A percentile compares a stretch with the other conserved stretches of the same genome.
Conservation (phyloP, 805 yeast species). For the Schwanniomyces polymorphus region DNA sequence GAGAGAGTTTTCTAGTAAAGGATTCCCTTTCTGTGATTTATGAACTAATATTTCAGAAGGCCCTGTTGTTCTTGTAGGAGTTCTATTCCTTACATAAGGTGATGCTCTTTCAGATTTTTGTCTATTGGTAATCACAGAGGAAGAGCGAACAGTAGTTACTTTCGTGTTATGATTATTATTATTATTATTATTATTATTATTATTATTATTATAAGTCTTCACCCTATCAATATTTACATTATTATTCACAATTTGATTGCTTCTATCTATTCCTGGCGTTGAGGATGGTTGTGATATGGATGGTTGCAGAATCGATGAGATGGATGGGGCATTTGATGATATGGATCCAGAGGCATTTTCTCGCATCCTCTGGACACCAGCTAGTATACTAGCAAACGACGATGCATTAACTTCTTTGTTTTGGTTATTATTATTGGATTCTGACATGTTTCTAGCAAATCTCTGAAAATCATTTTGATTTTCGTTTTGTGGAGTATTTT, state of each 20-base stretch:
- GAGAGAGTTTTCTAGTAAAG: constrained; percentile 50
- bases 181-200: neutral
- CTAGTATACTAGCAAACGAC: constrained; percentile 69
- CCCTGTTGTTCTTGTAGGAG: constrained; percentile 7
- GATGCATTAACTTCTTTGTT: constrained; percentile 45
- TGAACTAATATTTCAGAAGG: constrained; percentile 48
- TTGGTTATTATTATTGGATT: neutral
- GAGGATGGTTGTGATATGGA: neutral
- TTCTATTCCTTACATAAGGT: constrained; percentile 1
- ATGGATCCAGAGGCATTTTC: constrained; percentile 25
- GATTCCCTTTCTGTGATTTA: constrained; percentile 71
- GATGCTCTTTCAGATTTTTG: neutral
- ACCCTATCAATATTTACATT: neutral
- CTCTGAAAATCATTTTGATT: neutral
- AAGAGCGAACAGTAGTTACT: neutral
- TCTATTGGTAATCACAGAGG: neutral
- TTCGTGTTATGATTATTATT: neutral
- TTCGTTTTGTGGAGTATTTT: neutral
- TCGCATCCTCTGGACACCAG: constrained; percentile 64
- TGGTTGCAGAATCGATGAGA: neutral
- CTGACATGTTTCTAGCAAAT: neutral
- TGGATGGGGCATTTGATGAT: neutral
- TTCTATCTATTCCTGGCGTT: neutral
- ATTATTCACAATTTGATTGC: neutral
- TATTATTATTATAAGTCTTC: neutral